Percentiles rank a stretch among this genome's conserved stretches.
These are phyloP conservation scores for Ceratorhiza oryzae-sativae DNA, from an alignment of 1,284 basidiomycete species.

Conservation along the genomic window DNA sequence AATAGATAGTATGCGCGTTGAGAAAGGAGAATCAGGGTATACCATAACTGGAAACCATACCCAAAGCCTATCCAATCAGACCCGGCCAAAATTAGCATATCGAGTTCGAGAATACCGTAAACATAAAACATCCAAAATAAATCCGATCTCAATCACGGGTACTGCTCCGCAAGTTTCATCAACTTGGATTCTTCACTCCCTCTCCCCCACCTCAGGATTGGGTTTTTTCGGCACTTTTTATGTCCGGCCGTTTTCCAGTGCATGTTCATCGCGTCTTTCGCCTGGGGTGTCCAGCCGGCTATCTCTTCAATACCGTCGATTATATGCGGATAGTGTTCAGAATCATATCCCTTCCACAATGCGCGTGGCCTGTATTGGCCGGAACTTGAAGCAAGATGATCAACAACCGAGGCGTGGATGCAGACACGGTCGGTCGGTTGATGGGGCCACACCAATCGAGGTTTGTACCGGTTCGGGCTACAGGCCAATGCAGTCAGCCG, in stretches of 20 bases:
- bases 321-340: neutral
- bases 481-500: no score
- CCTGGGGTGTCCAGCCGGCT: neutral
- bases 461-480: conserved; percentile 8
- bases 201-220: neutral
- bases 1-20: no score
- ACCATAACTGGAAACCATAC: no score
- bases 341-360: neutral
- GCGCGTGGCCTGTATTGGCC: neutral
- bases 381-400: neutral
- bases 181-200: no score
- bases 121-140: no score
- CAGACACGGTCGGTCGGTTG: neutral
- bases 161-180: no score
- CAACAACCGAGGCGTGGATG: conserved; percentile 12
- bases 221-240: neutral
- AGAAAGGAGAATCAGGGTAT: no score
- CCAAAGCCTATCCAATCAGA: no score
- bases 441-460: neutral
- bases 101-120: no score
- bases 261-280: neutral
- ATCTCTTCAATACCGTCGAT: neutral
- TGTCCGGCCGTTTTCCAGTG: neutral
- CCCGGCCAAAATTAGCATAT: no score
- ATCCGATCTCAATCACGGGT: no score